Evolutionary conservation across 108 stramenopile genomes (phyloP), one percentile per base, ranked within the genome.

Genomic region (Nitzschia sp.): DNA sequence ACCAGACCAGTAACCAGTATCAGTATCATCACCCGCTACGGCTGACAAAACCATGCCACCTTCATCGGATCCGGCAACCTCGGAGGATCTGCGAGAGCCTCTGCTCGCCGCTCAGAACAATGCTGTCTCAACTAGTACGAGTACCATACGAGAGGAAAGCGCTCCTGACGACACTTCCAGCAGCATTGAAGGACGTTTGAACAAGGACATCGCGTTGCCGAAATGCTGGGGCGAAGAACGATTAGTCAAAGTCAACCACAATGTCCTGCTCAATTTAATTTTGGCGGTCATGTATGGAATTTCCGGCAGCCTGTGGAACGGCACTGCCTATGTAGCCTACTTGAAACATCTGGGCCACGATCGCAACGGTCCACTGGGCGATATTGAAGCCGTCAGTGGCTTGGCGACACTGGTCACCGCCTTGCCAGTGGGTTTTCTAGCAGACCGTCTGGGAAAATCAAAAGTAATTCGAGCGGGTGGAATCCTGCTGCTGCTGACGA

Each of bases 391-490:
- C 0, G 79, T 80, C 31, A 63, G 71, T 35, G 89, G 89, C 0
- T 28, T 90, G 30, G 69, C 85, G 3, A 55, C 63, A 19, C 45
- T 90, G 11, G 3, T 85, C 5, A 67, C 79, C 17, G 85, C 89
- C 0, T 41, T 90, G 61, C 89, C 89, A 4, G 72, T 89, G 33
- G 88, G 88, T 11, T 81, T 81, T 28, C 41, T 85, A 8, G 88
- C 88, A 0, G 88, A 89, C 50, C 68, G 52, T 30, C 68, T 61
- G 45, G 83, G 82, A 25, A 61, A 69, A 1, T 58, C 68, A 48
- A 64, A 63, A 32, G 72, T 86, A 2, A 75, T 84, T 33, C 38
- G 50, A 30, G 54, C 48, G 0, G 85, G 88, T 25, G 84, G 84
- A 29, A 44, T 66, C 0, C 27, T 80, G 9, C 30, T 85, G 45